Evolutionary conservation across 148 eudicot species (phyloP), one percentile per base, ranked within the genome.

Genomic region (Gaultheria prostrata): DNA sequence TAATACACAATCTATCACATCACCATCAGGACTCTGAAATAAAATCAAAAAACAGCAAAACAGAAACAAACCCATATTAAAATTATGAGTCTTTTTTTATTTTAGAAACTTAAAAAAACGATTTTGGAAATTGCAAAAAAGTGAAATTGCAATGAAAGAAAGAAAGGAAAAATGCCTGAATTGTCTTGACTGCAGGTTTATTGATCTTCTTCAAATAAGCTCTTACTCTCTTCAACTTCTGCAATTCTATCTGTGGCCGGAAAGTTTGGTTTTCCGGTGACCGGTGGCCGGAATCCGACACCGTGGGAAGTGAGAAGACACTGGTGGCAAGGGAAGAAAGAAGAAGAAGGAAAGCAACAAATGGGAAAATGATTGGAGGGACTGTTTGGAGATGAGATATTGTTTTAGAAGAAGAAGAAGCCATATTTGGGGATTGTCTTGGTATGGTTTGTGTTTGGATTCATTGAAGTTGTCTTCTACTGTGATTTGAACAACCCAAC

Each of bases 21-120:
- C 99, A 5, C 99, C 99, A 86, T 97, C 99, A n/a, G 97, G 93
- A 85, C 99, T 95, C 99, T 97, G 91, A 84, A 83, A 48, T 13
- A 77, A 71, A 8, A 67, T 26, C n/a, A 33, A 70, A 26, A 63
- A 88, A 69, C 39, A 35, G 45, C 39, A 21, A 69, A 79, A 10
- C 50, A 81, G 21, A 39, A 32, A 78, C n/a, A 53, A 81, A 84
- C 77, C 72, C 80, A 72, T 24, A 30, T 63, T 28, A 63, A 8
- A 8, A 39, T 6, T 39, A 39, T 39, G 43, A 39, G 43, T 0
- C 43, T 57, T 61, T 7, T 56, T 1, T 59, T 59, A 26, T n/a
- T 59, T 59, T n/a, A 21, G 71, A 65, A 28, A 65, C 33, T 65
- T 11, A 30, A 10, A 49, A 49, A 49, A 8, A 0, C 8, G 51